Evolutionary conservation across 106 monocot genomes (phyloP), one percentile per base, ranked within the genome.

Genomic region (Allium fistulosum): DNA sequence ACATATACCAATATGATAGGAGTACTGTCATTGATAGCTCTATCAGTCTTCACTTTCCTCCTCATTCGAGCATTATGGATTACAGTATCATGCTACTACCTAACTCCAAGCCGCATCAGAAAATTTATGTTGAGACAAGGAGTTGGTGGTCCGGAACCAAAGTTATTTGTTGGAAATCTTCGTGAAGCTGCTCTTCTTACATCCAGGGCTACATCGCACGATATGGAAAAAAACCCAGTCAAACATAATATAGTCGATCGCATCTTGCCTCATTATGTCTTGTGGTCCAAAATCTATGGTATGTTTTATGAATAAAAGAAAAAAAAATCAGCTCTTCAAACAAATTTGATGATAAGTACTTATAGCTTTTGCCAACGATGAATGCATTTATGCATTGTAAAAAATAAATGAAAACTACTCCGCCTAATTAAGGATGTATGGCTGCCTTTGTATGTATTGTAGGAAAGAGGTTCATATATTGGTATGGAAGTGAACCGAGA

Each of bases 401-500:
- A 37, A 37, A 37, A 5, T 37, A 37, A 37, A 37, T 37, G 37
- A 37, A 4, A 5, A 37, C 37, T 37, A 37, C 37, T 37, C 37
- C 37, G 5, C 37, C 37, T 37, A 37, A 37, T 37, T 37, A 37
- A 37, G 37, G 37, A 37, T 37, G 37, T 37, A 37, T 37, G 37
- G 37, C 5, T 37, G 37, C 5, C 37, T 37, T 37, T 37, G 37
- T 37, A 37, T 37, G 37, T 37, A 37, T 37, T 37, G 37, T 37
- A 94, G 95, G 95, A 6, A 88, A 84, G 70, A 79, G 77, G 56
- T 99, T 99, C 76, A 52, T 92, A n/a, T 87, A 80, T 65, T 90
- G 89, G 87, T 89, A 87, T 55, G 92, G 92, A 12, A 92, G 86
- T 71, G 97, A 99, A 84, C 92, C 97, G 57, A 61, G 97, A 78